Base-by-base conservation (phyloP, 192 early-diverging fungal species). In the Coemansia aciculifera region DNA sequence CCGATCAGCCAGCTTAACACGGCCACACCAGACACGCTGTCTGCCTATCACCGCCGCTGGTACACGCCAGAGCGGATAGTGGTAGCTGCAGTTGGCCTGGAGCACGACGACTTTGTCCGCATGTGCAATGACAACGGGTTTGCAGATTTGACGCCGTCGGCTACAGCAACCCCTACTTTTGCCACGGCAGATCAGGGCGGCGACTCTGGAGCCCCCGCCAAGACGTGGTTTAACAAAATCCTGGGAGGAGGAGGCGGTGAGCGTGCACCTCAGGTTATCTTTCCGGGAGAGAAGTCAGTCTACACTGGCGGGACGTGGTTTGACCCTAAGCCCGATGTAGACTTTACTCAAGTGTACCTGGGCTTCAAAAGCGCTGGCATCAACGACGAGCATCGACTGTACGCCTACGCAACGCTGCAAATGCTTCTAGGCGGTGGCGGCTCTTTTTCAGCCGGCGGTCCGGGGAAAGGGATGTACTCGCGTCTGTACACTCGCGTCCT, bases 401-500 rank as follows among this genome's bases (percentile, higher is more conserved):
- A 97, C 77, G 88, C 94, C 9, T 85, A 98, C 61, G 93, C 97
- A 9, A 93, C 91, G 15, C 80, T 99, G 39, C 91, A 95, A 62
- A 87, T 92, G 62, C 82, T 99, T 36, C 86, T 99, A 74, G 97
- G 97, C 27, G 97, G 97, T 36, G 97, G 97, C 43, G 94, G 95
- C 5, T 94, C 93, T 1, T 99, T 99, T 74, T 94, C 92, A 12
- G 97, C 97, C 0, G 97, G 97, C 64, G 97, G 97, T 8, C 97
- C 97, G 1, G 95, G 97, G 3, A 97, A 99, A 83, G 97, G 97
- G 60, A 97, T 99, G 95, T 96, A 99, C 86, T 96, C 95, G 46
- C 88, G 95, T 4, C 86, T 99, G 34, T 99, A 96, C 75, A 97
- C 93, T 12, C 90, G 94, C 42, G 95, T 99, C 3, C 84, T 99